Evolutionary conservation across 768 basidiomycete species (phyloP).

Genomic region (Floccularia luteovirens): DNA sequence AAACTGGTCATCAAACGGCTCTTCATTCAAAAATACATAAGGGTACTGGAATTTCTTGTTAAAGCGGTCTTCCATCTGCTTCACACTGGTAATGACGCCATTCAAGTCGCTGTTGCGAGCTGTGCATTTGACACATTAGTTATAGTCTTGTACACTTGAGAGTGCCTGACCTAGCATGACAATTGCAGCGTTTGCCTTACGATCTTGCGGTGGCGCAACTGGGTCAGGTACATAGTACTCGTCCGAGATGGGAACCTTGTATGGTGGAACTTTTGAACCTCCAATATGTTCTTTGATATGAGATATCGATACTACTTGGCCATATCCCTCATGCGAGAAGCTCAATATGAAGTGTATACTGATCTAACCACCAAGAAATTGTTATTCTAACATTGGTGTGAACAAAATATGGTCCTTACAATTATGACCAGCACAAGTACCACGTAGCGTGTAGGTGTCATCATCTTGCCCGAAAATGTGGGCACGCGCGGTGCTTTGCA

Average conservation of each 20-base stretch:
- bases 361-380: slow-evolving; percentile 22
- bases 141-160: not conserved
- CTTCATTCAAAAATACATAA: slow-evolving; percentile 84
- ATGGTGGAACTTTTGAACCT: slow-evolving; percentile 28
- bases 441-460: slow-evolving; percentile 48
- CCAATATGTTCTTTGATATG: slow-evolving; percentile 28
- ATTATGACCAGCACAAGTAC: slow-evolving; percentile 41
- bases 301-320: slow-evolving; percentile 47
- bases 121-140: slow-evolving; percentile 10
- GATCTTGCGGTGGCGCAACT: slow-evolving; percentile 26
- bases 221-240: slow-evolving; percentile 43
- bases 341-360: slow-evolving; percentile 58
- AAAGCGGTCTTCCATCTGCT: slow-evolving; percentile 83
- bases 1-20: slow-evolving; percentile 64
- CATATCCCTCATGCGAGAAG: slow-evolving; percentile 60
- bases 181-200: slow-evolving; percentile 77
- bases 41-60: slow-evolving; percentile 84
- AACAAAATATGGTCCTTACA: slow-evolving; percentile 17
- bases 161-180: slow-evolving; percentile 54
- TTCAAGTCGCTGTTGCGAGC: slow-evolving; percentile 56
- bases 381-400: not conserved
- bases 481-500: not conserved
- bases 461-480: slow-evolving; percentile 29
- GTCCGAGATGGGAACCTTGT: slow-evolving; percentile 53
- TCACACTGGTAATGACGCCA: slow-evolving; percentile 56